A percentile compares a stretch with the other conserved stretches of the same genome.
Evolutionary conservation across 345 rosid species (phyloP).

Genomic region (Dipteronia sinensis): DNA sequence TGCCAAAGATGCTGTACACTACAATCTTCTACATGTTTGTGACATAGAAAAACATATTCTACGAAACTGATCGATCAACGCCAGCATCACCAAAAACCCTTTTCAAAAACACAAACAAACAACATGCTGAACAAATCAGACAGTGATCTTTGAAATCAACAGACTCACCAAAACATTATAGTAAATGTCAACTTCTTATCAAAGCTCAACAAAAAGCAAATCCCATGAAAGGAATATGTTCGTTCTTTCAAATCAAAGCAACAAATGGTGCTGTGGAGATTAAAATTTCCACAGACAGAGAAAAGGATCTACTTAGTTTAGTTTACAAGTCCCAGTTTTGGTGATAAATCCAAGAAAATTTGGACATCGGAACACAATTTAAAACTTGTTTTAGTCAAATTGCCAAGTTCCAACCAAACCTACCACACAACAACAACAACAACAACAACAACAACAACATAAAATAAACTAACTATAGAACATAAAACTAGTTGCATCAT

Average conservation of each 20-base stretch:
- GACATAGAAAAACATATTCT: not conserved
- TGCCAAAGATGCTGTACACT: not conserved
- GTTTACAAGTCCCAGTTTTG: not conserved
- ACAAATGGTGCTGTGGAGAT: not conserved
- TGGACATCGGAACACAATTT: not conserved
- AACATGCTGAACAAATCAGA: not conserved
- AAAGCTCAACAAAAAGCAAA: not conserved
- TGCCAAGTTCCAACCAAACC: not conserved
- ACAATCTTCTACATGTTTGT: not conserved
- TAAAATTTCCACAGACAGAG: not conserved
- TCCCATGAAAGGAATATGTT: not conserved
- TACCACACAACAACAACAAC: not conserved
- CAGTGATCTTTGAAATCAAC: not conserved
- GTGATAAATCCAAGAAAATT: not conserved
- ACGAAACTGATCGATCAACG: not conserved
- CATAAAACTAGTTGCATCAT: not conserved
- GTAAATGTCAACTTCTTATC: not conserved
- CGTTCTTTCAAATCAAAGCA: not conserved
- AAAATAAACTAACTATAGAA: not conserved
- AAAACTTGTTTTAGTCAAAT: not conserved
- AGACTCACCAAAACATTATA: not conserved
- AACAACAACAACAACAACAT: not conserved
- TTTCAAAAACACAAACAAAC: constrained; percentile 14
- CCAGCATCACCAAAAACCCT: not conserved
- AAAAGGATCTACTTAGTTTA: not conserved